Evolutionary conservation across 352 stramenopile genomes (phyloP).

Genomic region (Elongisporangium prolatum): DNA sequence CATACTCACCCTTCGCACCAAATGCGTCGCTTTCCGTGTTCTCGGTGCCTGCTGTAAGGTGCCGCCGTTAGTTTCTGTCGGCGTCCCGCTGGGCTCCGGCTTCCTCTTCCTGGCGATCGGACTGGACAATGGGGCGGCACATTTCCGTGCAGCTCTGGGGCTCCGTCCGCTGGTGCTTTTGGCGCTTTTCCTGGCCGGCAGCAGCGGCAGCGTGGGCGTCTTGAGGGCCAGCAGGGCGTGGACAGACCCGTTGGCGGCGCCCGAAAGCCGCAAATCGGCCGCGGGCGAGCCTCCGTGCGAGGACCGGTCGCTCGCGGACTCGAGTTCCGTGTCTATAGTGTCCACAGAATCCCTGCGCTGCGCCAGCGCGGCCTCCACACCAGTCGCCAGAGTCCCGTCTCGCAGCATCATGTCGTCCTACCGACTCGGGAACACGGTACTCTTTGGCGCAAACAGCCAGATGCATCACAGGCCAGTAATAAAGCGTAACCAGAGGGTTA

Average conservation of each 20-base stretch:
- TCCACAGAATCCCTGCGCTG: background rate
- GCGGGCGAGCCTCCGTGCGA: background rate
- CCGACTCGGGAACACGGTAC: background rate
- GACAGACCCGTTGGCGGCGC: constrained; percentile 6
- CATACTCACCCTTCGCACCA: constrained; percentile 12
- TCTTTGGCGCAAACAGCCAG: background rate
- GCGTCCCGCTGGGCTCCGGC: background rate
- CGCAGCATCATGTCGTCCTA: background rate
- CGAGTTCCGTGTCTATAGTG: background rate
- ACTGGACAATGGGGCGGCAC: background rate
- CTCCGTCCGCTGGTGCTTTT: constrained; percentile 5
- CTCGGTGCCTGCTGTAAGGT: background rate
- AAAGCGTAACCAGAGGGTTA: background rate
- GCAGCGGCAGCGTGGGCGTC: background rate
- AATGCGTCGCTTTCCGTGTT: constrained; percentile 18
- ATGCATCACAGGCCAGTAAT: background rate
- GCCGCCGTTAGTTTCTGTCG: background rate
- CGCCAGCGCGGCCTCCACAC: too few relatives aligned
- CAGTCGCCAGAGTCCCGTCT: background rate
- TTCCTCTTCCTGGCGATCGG: background rate
- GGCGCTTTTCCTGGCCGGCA: background rate
- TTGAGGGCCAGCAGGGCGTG: constrained; percentile 13
- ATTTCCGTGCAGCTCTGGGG: constrained; percentile 5
- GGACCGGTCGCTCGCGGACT: background rate
- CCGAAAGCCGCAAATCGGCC: background rate